A percentile compares a stretch with the other conserved stretches of the same genome.
phyloP scores from a whole-genome alignment of 805 yeast species.

The Hanseniaspora jakobsenii region DNA sequence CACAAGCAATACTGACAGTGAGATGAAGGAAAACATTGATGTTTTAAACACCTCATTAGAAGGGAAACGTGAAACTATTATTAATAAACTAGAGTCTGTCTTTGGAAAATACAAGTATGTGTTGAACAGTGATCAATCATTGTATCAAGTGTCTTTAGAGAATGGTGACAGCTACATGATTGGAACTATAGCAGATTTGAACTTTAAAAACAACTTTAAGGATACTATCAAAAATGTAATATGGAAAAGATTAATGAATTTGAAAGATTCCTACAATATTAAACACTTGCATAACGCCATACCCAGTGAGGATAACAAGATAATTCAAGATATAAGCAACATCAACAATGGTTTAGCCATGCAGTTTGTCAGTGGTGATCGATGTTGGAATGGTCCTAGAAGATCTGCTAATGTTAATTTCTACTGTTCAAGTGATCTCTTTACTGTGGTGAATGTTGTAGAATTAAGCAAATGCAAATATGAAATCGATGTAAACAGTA shows the following conservation, averaged over 20 bases:
- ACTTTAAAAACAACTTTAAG: neutral
- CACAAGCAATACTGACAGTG: no score
- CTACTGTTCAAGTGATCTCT: slow-evolving; percentile 53
- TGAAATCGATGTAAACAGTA: slow-evolving; percentile 35
- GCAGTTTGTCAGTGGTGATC: slow-evolving; percentile 49
- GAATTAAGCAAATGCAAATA: slow-evolving; percentile 89
- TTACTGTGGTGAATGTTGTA: slow-evolving; percentile 41
- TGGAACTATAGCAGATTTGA: neutral
- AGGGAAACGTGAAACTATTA: no score
- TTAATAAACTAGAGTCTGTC: neutral
- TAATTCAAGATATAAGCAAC: slow-evolving; percentile 20
- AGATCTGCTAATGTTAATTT: slow-evolving; percentile 57
- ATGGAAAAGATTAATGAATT: slow-evolving; percentile 2
- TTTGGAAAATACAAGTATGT: slow-evolving; percentile 9
- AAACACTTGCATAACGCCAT: slow-evolving; percentile 5
- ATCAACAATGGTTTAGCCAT: slow-evolving; percentile 29
- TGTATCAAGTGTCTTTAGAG: neutral
- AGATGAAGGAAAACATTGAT: no score
- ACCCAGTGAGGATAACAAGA: slow-evolving; percentile 17
- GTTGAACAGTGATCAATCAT: neutral
- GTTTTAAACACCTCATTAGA: no score
- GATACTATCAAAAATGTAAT: neutral
- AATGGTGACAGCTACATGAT: neutral
- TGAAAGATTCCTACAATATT: neutral
- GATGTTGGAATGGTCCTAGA: slow-evolving; percentile 90